Base-by-base conservation (phyloP, 495 filamentous ascomycete species). In the Aspergillus mulundensis region DNA sequence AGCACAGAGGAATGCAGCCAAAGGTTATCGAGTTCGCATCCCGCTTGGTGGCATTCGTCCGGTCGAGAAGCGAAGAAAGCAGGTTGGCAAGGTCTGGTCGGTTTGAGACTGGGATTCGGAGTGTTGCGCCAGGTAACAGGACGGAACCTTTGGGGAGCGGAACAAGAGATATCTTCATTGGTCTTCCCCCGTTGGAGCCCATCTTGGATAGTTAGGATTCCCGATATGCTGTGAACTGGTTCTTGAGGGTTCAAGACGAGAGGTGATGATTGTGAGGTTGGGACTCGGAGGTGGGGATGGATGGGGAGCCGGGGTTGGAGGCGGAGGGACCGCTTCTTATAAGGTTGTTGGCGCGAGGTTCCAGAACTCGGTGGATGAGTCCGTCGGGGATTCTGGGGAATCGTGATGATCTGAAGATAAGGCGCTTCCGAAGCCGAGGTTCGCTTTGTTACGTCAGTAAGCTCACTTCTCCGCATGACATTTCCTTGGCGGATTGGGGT, bases 31-130 rank as follows among this genome's bases (percentile, higher is more conserved):
- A 69, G 56, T 81, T 83, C 45, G 78, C 78, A 60, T 86, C 85
- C 7, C 83, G 81, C 34, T 81, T 84, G 51, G 81, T 81, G 30
- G 81, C 80, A 19, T 83, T 78, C 18, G 84, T 80, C 43, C 81
- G 82, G 50, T 84, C 84, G 64, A 90, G 87, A 43, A 94, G 77
- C 38, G 85, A 82, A 7, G 88, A 85, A 15, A 96, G 83, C 32
- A 97, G 76, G 51, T 90, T 87, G 41, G 87, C 84, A 54, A 96
- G 84, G 66, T 97, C 92, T 28, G 89, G 81, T 14, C 91, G 87
- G 67, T 86, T 87, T 23, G 83, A 74, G 20, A 95, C 83, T 18
- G 88, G 82, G 47, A 96, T 84, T 56, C 89, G 83, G 25, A 91
- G 73, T 38, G 88, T 85, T 16, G 87, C 83, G 47, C 91, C 90